A percentile compares a stretch with the other conserved stretches of the same genome.
These are phyloP conservation scores for Imleria badia DNA, from an alignment of 768 basidiomycete genomes.

Conservation along the genomic window DNA sequence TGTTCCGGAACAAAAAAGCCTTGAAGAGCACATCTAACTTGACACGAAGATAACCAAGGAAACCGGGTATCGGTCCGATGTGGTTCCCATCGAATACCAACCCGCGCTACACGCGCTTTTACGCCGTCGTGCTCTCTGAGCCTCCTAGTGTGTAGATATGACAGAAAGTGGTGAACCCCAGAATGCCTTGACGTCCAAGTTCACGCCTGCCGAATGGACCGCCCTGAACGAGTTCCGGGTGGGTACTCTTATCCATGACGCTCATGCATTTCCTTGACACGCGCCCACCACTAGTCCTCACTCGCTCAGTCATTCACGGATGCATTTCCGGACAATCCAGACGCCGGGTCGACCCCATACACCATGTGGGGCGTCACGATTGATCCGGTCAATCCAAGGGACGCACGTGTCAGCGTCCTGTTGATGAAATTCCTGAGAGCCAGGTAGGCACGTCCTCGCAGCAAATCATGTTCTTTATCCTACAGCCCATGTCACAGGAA, in stretches of 20 bases:
- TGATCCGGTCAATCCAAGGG: slow-evolving; percentile 52
- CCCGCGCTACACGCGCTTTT: too few relatives aligned
- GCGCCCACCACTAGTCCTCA: slow-evolving; percentile 17
- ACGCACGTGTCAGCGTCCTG: slow-evolving; percentile 70
- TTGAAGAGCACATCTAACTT: too few relatives aligned
- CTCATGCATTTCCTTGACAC: too few relatives aligned
- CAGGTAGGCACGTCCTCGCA: slow-evolving; percentile 40
- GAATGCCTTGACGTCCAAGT: slow-evolving; percentile 65
- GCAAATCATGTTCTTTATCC: background rate
- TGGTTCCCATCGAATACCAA: too few relatives aligned
- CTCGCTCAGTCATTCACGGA: slow-evolving; percentile 56
- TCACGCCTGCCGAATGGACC: slow-evolving; percentile 70
- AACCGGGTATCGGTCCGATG: too few relatives aligned
- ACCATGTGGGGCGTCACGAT: slow-evolving; percentile 71
- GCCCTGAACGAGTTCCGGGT: slow-evolving; percentile 71
- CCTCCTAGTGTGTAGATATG: too few relatives aligned
- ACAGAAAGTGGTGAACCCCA: slow-evolving; percentile 52
- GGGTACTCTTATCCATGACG: slow-evolving; percentile 17
- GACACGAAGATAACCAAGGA: too few relatives aligned
- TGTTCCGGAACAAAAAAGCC: too few relatives aligned
- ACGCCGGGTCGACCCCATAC: slow-evolving; percentile 51
- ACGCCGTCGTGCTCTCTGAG: too few relatives aligned
- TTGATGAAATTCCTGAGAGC: slow-evolving; percentile 83
- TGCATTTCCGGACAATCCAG: slow-evolving; percentile 59
- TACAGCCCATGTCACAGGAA: slow-evolving; percentile 37